Percentiles rank a stretch among this genome's conserved stretches.
Conservation (phyloP, 2,329 filamentous ascomycete genomes). For the Ceratocystiopsis sp. region DNA sequence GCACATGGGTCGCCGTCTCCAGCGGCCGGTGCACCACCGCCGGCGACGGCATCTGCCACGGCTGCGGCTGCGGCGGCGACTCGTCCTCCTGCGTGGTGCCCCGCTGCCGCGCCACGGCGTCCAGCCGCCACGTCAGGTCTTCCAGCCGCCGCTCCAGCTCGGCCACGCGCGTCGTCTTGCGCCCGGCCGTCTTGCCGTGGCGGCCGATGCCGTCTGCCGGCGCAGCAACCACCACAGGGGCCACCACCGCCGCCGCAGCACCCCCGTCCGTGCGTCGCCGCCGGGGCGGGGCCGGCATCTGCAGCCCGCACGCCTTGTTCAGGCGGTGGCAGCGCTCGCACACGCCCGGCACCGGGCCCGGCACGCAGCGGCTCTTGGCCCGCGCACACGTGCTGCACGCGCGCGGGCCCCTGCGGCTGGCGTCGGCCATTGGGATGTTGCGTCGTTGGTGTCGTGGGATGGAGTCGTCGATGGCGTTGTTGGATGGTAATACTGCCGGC, state of each 20-base stretch:
- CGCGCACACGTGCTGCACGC: conserved; percentile 33
- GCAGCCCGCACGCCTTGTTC: conserved; percentile 27
- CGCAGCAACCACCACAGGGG: too few species aligned
- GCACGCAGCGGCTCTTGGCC: conserved; percentile 33
- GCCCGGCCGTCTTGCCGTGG: neutral
- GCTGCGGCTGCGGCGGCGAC: conserved; percentile 1
- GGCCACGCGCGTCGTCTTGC: conserved; percentile 19
- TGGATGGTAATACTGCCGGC: neutral
- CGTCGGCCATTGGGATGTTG: too few species aligned
- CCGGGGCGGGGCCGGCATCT: conserved; percentile 29
- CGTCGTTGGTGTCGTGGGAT: neutral
- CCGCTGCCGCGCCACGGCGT: conserved; percentile 9
- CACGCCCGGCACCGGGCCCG: conserved; percentile 22
- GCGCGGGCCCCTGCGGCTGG: conserved; percentile 23
- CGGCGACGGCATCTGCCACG: neutral
- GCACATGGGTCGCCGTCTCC: too few species aligned
- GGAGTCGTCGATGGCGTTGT: conserved; percentile 1
- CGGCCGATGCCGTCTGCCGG: too few species aligned
- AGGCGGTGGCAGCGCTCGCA: conserved; percentile 35
- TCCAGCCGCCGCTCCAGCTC: conserved; percentile 33
- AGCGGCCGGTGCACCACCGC: too few species aligned
- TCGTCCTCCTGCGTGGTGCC: conserved; percentile 1
- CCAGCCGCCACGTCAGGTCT: conserved; percentile 29
- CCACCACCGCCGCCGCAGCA: neutral
- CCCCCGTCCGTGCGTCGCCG: conserved; percentile 19